Base-by-base conservation (phyloP, 2,329 filamentous ascomycete species). In the Ophiocordyceps camponoti-floridani region DNA sequence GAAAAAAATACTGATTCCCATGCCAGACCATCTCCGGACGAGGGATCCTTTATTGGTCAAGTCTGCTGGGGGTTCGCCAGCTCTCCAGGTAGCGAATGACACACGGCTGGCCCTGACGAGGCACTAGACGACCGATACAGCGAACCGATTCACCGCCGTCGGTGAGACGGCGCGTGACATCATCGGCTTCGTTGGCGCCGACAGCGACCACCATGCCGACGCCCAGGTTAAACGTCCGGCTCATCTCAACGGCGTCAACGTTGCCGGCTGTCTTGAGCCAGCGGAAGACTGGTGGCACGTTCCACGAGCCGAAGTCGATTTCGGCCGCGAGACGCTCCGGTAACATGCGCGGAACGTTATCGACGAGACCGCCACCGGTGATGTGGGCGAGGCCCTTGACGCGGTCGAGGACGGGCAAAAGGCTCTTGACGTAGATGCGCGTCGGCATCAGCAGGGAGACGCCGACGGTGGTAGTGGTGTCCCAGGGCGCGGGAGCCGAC, bases 331-430 rank as follows among this genome's bases (percentile, higher is more conserved):
- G 75, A 41, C 79, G 68, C 31, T 72, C 62, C 2, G 91, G 91
- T 16, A 98, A 72, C 83, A 94, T 94, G 51, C 91, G 80, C 28
- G 91, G 91, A 26, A 98, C 82, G 61, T 98, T 98, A 65, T 98
- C 91, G 16, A 82, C 70, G 18, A 98, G 73, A 11, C 91, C 91
- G 48, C 91, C 91, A 43, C 91, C 91, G 0, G 91, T 98, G 65
- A 98, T 96, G 65, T 98, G 91, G 11, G 91, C 84, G 61, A 96
- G 82, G 44, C 91, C 91, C 67, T 94, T 94, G 61, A 96, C 70
- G 38, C 86, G 67, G 10, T 70, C 65, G 19, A 75, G 64, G 1
- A 82, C 74, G 43, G 77, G 72, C 10, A 96, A 74, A 19, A 94
- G 65, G 31, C 82, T 71, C 59, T 82, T 83, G 55, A 96, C 91